Base-by-base conservation (phyloP, 805 yeast species). In the Suhomyces sp. region DNA sequence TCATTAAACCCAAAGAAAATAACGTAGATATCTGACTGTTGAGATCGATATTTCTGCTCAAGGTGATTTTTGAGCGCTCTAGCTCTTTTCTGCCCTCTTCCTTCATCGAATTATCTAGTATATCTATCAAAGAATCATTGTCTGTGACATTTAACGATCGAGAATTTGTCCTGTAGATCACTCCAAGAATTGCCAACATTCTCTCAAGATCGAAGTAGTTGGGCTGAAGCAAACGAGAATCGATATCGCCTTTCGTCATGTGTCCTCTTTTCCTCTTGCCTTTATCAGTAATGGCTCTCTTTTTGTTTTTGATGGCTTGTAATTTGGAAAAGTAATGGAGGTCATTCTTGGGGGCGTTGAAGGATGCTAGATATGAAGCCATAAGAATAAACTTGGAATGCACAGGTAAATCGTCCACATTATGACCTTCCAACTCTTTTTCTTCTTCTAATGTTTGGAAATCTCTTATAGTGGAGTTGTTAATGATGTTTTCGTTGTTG, bases 311-410 rank as follows among this genome's bases (percentile, higher is more conserved):
- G 24, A 63, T 59, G 13, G 68, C 62, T 50, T 70, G 70, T 43
- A 86, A 72, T 53, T 78, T 82, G 29, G 97, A 86, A 60, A 89
- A 92, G 49, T 81, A 72, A 48, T 82, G 79, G 60, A 84, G 71
- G 66, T 91, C 97, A 60, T 79, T 79, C 54, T 82, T 80, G 2
- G 86, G 83, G 27, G 86, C 87, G 51, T 83, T 81, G 62, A 81
- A 87, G 0, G 97, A 89, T 0, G 96, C 96, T 46, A 91, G 69
- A 64, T 87, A 92, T 0, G 96, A 85, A 1, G 97, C 89, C 29
- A 90, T 78, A 13, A 91, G 67, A n/a, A 92, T 68, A 61, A 80
- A 89, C 61, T 88, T 87, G 2, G 93, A 79, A 47, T 81, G 77
- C 7, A 62, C 63, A 0, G 92, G 83, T 41, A 88, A 68, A 56